phyloP scores from a whole-genome alignment of 805 yeast species.

The Candida insectalens region DNA sequence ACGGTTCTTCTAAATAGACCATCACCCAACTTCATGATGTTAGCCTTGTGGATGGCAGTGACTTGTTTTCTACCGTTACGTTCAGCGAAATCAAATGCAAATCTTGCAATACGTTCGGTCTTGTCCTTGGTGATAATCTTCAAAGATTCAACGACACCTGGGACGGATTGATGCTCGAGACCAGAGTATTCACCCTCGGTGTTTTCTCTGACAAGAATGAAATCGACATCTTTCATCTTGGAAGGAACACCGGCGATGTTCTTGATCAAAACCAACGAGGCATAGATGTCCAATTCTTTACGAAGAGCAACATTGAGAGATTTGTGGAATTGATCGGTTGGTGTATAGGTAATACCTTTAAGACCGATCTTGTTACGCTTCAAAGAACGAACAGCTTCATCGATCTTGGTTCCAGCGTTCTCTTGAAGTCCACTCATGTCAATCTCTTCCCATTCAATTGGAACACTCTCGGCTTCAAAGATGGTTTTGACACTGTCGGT shows the following conservation, averaged over 20 bases:
- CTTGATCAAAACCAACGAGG: constrained; percentile 89
- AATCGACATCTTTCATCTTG: constrained; percentile 79
- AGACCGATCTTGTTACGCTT: constrained; percentile 96
- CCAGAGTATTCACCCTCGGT: constrained; percentile 99
- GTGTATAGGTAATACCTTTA: constrained; percentile 92
- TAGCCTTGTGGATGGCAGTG: constrained; percentile 97
- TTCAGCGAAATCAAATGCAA: constrained; percentile 91
- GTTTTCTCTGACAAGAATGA: constrained; percentile 95
- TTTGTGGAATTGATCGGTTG: constrained; percentile 65
- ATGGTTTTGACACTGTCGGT: constrained; percentile 88
- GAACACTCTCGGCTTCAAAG: constrained; percentile 79
- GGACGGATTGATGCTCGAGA: constrained; percentile 92
- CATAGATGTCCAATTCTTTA: constrained; percentile 92
- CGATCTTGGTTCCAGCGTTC: constrained; percentile 28
- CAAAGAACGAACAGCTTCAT: constrained; percentile 80
- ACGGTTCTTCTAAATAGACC: constrained; percentile 95
- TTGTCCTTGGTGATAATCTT: constrained; percentile 91
- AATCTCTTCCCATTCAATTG: constrained; percentile 87
- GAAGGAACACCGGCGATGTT: constrained; percentile 91
- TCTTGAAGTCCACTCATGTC: constrained; percentile 52
- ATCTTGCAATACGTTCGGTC: constrained; percentile 95
- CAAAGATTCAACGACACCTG: constrained; percentile 95
- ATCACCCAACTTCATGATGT: constrained; percentile 97
- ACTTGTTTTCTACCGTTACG: constrained; percentile 87
- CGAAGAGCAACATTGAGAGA: constrained; percentile 94